Evolutionary conservation across 495 filamentous ascomycete species (phyloP).

Genomic region (Talaromyces adpressus): DNA sequence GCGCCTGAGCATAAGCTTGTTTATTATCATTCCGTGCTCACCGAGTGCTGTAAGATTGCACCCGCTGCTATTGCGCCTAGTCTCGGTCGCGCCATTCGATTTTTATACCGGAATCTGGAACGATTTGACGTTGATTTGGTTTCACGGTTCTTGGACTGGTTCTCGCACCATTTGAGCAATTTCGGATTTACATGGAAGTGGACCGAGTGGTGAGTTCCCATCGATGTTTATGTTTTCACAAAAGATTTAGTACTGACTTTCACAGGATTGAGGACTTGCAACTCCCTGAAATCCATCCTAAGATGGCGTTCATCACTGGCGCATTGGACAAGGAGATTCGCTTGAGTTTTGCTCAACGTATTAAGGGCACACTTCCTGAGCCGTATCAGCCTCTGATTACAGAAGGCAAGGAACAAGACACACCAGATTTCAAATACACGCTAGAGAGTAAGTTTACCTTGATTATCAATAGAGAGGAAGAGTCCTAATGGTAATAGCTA

Average conservation of each 20-base stretch:
- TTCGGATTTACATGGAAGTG: constrained; percentile 99
- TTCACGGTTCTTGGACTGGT: constrained; percentile 94
- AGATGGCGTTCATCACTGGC: constrained; percentile 86
- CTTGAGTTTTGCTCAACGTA: constrained; percentile 90
- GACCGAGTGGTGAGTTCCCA: constrained; percentile 73
- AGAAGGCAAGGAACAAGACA: constrained; percentile 85
- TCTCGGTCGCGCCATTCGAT: constrained; percentile 87
- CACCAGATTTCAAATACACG: constrained; percentile 87
- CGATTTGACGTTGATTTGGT: constrained; percentile 79
- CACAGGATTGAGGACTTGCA: constrained; percentile 72
- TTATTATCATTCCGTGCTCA: constrained; percentile 92
- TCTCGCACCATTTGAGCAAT: constrained; percentile 94
- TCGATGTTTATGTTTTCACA: constrained; percentile 5
- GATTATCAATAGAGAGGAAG: background rate
- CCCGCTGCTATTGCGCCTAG: constrained; percentile 95
- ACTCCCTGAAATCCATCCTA: constrained; percentile 68
- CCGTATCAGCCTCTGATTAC: constrained; percentile 77
- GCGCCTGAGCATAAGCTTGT: constrained; percentile 87
- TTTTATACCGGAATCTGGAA: constrained; percentile 73
- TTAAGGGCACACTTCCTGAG: constrained; percentile 86
- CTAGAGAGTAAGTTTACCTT: constrained; percentile 54
- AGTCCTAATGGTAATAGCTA: constrained; percentile 40
- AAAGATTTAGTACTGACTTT: background rate
- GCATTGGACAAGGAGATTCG: constrained; percentile 95
- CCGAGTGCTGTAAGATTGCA: constrained; percentile 89